A percentile compares a stretch with the other conserved stretches of the same genome.
Conservation (phyloP, 1,284 basidiomycete species). For the Cronartium quercuum region DNA sequence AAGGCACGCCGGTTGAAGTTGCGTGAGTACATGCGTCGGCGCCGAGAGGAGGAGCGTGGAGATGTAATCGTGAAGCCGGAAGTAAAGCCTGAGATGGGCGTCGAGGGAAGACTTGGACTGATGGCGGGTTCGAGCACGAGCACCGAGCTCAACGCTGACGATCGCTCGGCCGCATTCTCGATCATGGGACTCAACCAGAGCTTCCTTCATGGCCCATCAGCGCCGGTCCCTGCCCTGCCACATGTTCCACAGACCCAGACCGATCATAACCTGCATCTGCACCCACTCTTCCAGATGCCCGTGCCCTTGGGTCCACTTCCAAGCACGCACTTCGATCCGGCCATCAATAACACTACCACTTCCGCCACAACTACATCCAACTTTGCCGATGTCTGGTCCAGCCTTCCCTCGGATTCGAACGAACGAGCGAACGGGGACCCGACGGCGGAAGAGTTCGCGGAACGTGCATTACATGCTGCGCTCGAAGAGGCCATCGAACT, state of each 20-base stretch:
- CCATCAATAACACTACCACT: constrained; percentile 8
- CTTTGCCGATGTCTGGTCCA: neutral
- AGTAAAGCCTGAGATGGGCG: neutral
- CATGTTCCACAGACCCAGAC: neutral
- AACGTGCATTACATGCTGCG: too few relatives aligned
- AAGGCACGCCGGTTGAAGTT: constrained; percentile 21
- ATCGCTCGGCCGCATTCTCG: constrained; percentile 29
- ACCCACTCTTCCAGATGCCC: constrained; percentile 32
- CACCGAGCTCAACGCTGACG: constrained; percentile 7
- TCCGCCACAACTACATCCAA: neutral
- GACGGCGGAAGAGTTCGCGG: too few relatives aligned
- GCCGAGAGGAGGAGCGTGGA: constrained; percentile 28
- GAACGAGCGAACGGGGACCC: too few relatives aligned
- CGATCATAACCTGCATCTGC: constrained; percentile 4
- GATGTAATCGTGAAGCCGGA: neutral
- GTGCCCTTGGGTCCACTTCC: neutral
- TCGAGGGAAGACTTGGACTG: neutral
- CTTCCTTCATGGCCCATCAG: constrained; percentile 19
- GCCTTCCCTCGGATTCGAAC: neutral
- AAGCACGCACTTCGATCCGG: neutral
- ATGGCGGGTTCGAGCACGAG: neutral
- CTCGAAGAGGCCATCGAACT: too few relatives aligned
- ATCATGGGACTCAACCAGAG: constrained; percentile 28
- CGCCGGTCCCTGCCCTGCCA: neutral
- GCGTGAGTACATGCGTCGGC: constrained; percentile 30